A percentile compares a stretch with the other conserved stretches of the same genome.
Conservation (phyloP, 2,329 filamentous ascomycete genomes). For the Aspergillus calidoustus region DNA sequence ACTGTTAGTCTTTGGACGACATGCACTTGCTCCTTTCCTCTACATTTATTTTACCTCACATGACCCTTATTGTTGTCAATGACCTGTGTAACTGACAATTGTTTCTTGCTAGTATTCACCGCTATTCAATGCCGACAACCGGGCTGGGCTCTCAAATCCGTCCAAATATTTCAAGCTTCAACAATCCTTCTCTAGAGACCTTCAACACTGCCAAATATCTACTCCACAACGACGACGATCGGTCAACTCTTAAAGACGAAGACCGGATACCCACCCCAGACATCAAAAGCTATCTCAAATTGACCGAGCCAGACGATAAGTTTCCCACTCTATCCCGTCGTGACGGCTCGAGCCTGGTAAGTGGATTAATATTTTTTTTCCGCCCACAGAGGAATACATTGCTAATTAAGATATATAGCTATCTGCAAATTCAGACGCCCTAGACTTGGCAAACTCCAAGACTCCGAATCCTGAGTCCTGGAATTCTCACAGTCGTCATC, state of each 20-base stretch:
- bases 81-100: conserved; percentile 12
- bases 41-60: not conserved
- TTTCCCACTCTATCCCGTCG: conserved; percentile 70
- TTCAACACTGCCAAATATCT: conserved; percentile 86
- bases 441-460: conserved; percentile 76
- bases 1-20: not conserved
- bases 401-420: conserved; percentile 62
- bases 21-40: not conserved
- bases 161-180: conserved; percentile 36
- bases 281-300: conserved; percentile 70
- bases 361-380: conserved; percentile 23
- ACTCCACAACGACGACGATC: conserved; percentile 81
- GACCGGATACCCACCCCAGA: conserved; percentile 64
- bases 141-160: conserved; percentile 39
- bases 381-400: conserved; percentile 18
- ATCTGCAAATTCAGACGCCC: conserved; percentile 77
- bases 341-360: conserved; percentile 61
- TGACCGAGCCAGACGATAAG: conserved; percentile 77
- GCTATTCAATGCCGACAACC: conserved; percentile 90
- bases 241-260: conserved; percentile 48
- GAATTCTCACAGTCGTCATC: conserved; percentile 69
- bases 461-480: conserved; percentile 70
- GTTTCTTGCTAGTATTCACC: conserved; percentile 67
- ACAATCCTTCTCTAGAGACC: conserved; percentile 63
- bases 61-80: not conserved